A percentile compares a stretch with the other conserved stretches of the same genome.
Conservation (phyloP, 2,329 filamentous ascomycete genomes). For the Exophiala aquamarina region DNA sequence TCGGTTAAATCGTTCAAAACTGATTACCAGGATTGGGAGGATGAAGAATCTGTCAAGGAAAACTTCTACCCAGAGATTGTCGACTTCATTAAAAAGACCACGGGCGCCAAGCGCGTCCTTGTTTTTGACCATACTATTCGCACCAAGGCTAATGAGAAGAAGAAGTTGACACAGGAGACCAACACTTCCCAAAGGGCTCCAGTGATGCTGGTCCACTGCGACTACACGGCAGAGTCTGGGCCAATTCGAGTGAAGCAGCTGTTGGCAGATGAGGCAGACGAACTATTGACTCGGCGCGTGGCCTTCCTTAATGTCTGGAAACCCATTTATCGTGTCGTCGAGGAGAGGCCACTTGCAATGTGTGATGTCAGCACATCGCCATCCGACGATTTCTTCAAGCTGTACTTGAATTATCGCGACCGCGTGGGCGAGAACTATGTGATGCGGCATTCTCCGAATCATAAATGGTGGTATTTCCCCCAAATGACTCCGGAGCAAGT, state of each 20-base stretch:
- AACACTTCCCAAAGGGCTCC: slow-evolving; percentile 28
- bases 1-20: slow-evolving; percentile 43
- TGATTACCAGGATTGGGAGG: slow-evolving; percentile 38
- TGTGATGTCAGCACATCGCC: slow-evolving; percentile 39
- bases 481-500: slow-evolving; percentile 38
- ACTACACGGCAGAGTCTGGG: slow-evolving; percentile 48
- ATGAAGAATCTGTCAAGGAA: slow-evolving; percentile 38
- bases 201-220: slow-evolving; percentile 37
- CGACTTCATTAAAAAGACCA: slow-evolving; percentile 45
- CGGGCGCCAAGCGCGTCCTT: slow-evolving; percentile 44
- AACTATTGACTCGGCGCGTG: slow-evolving; percentile 45
- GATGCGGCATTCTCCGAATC: slow-evolving; percentile 34
- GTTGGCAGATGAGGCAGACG: slow-evolving; percentile 42
- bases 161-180: slow-evolving; percentile 29
- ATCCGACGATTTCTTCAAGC: slow-evolving; percentile 42
- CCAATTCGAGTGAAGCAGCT: slow-evolving; percentile 46
- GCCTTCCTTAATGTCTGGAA: slow-evolving; percentile 56
- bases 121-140: slow-evolving; percentile 55
- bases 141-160: slow-evolving; percentile 29
- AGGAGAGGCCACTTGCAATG: slow-evolving; percentile 44
- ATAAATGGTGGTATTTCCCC: slow-evolving; percentile 44
- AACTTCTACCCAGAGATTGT: slow-evolving; percentile 51
- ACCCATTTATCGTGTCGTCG: slow-evolving; percentile 39
- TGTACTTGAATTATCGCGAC: slow-evolving; percentile 40
- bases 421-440: slow-evolving; percentile 44